A percentile compares a stretch with the other conserved stretches of the same genome.
These are phyloP conservation scores for Cucumis cinereus DNA, from an alignment of 306 rosid genomes.

Conservation along the genomic window DNA sequence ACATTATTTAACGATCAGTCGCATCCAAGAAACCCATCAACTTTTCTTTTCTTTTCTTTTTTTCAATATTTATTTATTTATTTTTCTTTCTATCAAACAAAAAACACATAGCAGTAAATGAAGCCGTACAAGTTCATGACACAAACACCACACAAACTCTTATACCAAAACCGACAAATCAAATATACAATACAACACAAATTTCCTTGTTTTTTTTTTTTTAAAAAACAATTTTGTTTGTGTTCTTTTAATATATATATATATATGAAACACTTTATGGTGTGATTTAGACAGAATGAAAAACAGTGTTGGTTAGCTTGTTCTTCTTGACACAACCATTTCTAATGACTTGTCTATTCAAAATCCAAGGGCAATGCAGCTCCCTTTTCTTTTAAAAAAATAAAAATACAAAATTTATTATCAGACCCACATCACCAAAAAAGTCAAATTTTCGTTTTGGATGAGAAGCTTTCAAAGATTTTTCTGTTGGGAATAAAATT, in stretches of 20 bases:
- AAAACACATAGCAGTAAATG: not conserved
- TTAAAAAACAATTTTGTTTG: no score
- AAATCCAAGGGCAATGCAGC: not conserved
- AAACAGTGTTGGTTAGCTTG: constrained; percentile 6
- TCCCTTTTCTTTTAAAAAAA: not conserved
- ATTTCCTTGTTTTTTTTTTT: not conserved
- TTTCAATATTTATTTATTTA: no score
- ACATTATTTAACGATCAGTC: not conserved
- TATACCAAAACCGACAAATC: not conserved
- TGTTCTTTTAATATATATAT: not conserved
- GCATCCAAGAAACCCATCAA: constrained; percentile 3
- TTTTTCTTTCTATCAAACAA: not conserved
- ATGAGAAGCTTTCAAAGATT: no score
- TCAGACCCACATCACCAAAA: not conserved
- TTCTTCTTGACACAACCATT: not conserved
- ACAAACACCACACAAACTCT: not conserved
- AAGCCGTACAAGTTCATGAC: not conserved
- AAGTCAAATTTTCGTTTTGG: not conserved
- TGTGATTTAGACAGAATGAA: not conserved
- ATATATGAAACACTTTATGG: not conserved
- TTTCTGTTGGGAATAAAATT: not conserved
- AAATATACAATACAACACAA: not conserved
- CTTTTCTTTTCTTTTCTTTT: not conserved
- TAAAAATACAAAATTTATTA: not conserved
- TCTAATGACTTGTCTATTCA: not conserved